A percentile compares a stretch with the other conserved stretches of the same genome.
These are phyloP conservation scores for Abrus precatorius DNA, from an alignment of 306 rosid species.

Conservation along the genomic window DNA sequence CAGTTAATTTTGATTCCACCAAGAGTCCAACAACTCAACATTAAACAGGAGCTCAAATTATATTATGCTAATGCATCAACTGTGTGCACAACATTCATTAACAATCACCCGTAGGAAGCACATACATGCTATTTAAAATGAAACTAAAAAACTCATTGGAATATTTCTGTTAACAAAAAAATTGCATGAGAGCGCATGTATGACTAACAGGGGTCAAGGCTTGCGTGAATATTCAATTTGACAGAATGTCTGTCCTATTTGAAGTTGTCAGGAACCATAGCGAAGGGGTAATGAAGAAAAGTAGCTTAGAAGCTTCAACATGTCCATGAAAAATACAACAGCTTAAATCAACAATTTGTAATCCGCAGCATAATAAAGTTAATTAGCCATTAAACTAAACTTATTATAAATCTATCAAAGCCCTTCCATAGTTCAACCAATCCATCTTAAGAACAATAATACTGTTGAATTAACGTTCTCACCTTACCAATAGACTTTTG, in stretches of 20 bases:
- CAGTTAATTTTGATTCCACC: background rate
- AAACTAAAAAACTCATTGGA: background rate
- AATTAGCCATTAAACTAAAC: constrained; percentile 26
- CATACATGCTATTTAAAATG: background rate
- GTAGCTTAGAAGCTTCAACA: background rate
- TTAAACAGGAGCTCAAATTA: background rate
- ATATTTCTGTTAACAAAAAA: constrained; percentile 15
- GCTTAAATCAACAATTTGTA: constrained; percentile 17
- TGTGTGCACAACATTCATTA: constrained; percentile 6
- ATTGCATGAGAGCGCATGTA: background rate
- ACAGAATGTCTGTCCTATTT: background rate
- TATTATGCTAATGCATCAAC: constrained; percentile 22
- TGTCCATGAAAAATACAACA: constrained; percentile 17
- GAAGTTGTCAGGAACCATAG: background rate
- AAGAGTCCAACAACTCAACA: background rate
- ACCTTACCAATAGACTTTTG: constrained; percentile 80
- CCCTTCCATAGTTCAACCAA: constrained; percentile 4
- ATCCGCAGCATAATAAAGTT: background rate
- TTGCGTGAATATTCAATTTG: background rate
- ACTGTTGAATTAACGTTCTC: constrained; percentile 21
- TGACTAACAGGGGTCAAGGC: background rate
- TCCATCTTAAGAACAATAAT: background rate
- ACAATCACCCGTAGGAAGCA: background rate
- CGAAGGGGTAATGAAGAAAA: background rate
- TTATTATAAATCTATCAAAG: background rate